A percentile compares a stretch with the other conserved stretches of the same genome.
phyloP scores from a whole-genome alignment of 768 basidiomycete genomes.

The Boletellus ananas region DNA sequence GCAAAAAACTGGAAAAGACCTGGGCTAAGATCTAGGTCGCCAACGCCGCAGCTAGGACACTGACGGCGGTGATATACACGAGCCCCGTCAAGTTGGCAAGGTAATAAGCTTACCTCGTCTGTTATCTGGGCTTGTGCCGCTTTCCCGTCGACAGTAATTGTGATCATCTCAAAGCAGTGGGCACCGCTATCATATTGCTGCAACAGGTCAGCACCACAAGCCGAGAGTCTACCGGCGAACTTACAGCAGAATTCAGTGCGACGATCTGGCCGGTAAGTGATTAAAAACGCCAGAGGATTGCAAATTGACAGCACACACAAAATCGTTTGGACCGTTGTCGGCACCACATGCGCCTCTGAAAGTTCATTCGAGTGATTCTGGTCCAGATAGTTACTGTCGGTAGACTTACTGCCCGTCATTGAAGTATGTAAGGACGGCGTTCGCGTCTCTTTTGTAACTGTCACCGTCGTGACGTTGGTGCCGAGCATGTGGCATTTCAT shows the following conservation, averaged over 20 bases:
- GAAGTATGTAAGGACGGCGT: constrained; percentile 27
- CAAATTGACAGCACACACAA: constrained; percentile 15
- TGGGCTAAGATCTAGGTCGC: constrained; percentile 45
- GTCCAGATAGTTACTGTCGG: neutral
- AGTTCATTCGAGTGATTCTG: neutral
- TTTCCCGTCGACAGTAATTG: constrained; percentile 38
- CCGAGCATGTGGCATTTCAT: constrained; percentile 8
- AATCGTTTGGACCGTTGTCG: constrained; percentile 23
- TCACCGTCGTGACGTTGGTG: constrained; percentile 1
- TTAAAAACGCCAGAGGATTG: too few relatives aligned
- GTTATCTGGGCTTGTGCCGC: constrained; percentile 39
- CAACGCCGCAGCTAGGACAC: constrained; percentile 39
- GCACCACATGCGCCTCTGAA: constrained; percentile 41
- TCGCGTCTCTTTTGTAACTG: constrained; percentile 14
- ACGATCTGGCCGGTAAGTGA: constrained; percentile 36
- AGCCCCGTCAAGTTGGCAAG: neutral
- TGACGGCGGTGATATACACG: constrained; percentile 10
- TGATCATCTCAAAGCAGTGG: constrained; percentile 44
- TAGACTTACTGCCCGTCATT: constrained; percentile 22
- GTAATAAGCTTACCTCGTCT: constrained; percentile 38
- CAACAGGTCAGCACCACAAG: neutral
- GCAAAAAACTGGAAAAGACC: constrained; percentile 46
- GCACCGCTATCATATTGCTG: constrained; percentile 40
- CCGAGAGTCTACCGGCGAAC: constrained; percentile 4
- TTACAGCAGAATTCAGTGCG: constrained; percentile 39